A percentile compares a stretch with the other conserved stretches of the same genome.
Conservation (phyloP, 306 rosid species). For the Cucumis cinereus region DNA sequence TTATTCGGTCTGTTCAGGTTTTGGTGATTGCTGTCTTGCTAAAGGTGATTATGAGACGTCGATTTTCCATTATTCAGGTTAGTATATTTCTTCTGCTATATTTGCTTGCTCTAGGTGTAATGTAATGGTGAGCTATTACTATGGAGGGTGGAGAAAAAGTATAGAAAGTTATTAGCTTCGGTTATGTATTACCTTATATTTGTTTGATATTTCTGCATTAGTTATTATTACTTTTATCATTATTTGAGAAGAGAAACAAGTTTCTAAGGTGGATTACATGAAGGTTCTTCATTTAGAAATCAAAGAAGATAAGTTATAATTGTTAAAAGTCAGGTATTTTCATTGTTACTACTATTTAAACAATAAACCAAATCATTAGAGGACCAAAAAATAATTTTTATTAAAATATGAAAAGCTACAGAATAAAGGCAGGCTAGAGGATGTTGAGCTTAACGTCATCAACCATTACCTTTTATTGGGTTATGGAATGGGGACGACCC, state of each 20-base stretch:
- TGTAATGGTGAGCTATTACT: background rate
- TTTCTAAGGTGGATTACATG: too few species aligned
- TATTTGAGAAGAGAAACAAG: too few species aligned
- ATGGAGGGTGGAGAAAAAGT: background rate
- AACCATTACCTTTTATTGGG: background rate
- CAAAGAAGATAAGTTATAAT: too few species aligned
- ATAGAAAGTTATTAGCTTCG: background rate
- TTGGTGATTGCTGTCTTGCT: conserved; percentile 94
- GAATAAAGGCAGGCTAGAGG: background rate
- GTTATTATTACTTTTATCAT: background rate
- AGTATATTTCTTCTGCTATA: conserved; percentile 5
- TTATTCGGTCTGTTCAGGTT: conserved; percentile 48
- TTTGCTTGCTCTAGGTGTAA: background rate
- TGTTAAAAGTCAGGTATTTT: background rate
- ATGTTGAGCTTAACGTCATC: background rate
- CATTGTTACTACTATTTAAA: background rate
- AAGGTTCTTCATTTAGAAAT: too few species aligned
- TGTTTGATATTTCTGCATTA: background rate
- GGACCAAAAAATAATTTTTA: background rate
- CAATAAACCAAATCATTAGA: background rate
- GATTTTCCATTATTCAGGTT: conserved; percentile 92
- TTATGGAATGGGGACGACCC: background rate
- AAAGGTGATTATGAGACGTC: conserved; percentile 87
- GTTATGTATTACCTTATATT: background rate
- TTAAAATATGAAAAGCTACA: background rate